A percentile compares a stretch with the other conserved stretches of the same genome.
Evolutionary conservation across 257 asterid species (phyloP).

Genomic region (Ajuga chamaepitys): DNA sequence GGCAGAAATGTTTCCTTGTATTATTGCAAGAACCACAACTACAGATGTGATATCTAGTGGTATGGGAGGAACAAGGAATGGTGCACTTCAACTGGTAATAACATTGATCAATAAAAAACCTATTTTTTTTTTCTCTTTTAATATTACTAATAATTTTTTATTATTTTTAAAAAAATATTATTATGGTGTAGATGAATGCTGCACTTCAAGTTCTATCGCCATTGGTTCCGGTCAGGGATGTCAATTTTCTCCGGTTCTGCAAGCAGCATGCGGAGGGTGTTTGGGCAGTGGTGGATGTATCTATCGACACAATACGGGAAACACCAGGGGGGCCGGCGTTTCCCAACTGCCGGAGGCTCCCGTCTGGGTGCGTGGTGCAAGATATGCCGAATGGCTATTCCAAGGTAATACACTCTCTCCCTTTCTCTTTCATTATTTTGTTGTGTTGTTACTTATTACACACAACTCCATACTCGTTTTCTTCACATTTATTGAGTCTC

Average conservation of each 20-base stretch:
- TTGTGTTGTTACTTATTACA: conserved; percentile 20
- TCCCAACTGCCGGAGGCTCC: conserved; percentile 65
- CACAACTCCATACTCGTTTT: conserved; percentile 10
- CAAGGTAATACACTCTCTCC: conserved; percentile 36
- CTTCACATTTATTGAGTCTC: conserved; percentile 34
- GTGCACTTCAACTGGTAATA: conserved; percentile 73
- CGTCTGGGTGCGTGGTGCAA: conserved; percentile 91
- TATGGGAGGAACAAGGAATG: conserved; percentile 67
- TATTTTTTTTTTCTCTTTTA: neutral
- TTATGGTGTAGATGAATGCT: conserved; percentile 60
- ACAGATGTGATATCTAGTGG: conserved; percentile 59
- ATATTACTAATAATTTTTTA: too few species aligned
- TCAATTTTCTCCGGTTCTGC: conserved; percentile 87
- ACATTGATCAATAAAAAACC: neutral
- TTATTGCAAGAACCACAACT: conserved; percentile 54
- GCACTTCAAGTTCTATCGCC: conserved; percentile 91
- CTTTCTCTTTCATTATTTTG: conserved; percentile 11
- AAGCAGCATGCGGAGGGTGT: conserved; percentile 95
- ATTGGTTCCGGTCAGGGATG: conserved; percentile 82
- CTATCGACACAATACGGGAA: conserved; percentile 59
- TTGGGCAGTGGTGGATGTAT: conserved; percentile 95
- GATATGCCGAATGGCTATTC: conserved; percentile 98
- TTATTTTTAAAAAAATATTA: neutral
- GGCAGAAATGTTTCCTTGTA: conserved; percentile 69
- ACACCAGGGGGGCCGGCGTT: conserved; percentile 24